These are phyloP conservation scores for Salix exigua DNA, from an alignment of 345 rosid genomes.

Conservation along the genomic window DNA sequence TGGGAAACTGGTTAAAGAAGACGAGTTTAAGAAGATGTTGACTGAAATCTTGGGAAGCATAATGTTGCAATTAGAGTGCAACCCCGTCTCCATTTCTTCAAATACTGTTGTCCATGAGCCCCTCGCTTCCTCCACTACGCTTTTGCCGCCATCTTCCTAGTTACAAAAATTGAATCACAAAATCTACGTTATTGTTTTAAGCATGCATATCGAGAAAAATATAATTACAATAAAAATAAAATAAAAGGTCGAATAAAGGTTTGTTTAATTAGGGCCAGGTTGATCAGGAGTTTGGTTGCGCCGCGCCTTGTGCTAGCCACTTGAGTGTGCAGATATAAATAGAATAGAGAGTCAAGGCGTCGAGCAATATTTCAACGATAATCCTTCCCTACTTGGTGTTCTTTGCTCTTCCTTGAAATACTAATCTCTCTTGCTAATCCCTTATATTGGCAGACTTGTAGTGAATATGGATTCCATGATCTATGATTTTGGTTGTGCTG, in stretches of 20 bases:
- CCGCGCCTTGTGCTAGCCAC: not conserved
- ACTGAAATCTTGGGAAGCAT: constrained; percentile 69
- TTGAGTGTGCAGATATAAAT: not conserved
- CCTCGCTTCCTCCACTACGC: constrained; percentile 49
- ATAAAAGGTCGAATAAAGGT: not conserved
- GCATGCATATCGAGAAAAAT: not conserved
- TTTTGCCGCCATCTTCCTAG: constrained; percentile 42
- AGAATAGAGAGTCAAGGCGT: not conserved
- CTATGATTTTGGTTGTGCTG: too few species aligned
- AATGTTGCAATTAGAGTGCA: constrained; percentile 80
- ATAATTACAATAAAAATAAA: not conserved
- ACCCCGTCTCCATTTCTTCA: constrained; percentile 60
- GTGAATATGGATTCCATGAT: too few species aligned
- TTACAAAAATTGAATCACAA: not conserved
- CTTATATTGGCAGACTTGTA: not conserved
- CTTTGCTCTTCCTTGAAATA: not conserved
- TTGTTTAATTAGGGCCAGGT: not conserved
- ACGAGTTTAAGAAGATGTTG: constrained; percentile 74
- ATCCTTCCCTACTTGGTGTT: not conserved
- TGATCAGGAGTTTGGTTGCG: not conserved
- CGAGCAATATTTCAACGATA: not conserved
- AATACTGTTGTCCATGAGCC: constrained; percentile 96
- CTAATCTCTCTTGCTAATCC: not conserved
- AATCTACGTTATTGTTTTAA: not conserved
- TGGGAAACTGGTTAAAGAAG: constrained; percentile 71